Percentiles rank a stretch among this genome's conserved stretches.
These are phyloP conservation scores for Sequoiadendron giganteum DNA, from an alignment of 75 land plant genomes.

Conservation along the genomic window DNA sequence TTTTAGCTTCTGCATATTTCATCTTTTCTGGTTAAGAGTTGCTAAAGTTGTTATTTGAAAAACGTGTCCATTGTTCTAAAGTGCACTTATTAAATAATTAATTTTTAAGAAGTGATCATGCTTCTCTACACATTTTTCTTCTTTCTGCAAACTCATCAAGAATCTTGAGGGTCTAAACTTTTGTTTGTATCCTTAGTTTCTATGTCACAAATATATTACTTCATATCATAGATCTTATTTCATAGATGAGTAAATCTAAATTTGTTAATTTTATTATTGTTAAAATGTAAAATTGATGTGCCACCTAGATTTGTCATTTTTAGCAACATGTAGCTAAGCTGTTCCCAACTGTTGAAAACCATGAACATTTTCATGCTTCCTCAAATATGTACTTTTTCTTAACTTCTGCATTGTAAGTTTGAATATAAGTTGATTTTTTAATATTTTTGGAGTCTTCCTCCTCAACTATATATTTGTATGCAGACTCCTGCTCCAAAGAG, in stretches of 20 bases:
- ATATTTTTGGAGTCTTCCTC: background rate
- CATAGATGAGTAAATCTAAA: background rate
- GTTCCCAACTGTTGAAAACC: background rate
- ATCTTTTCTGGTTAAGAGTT: background rate
- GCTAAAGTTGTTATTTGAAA: background rate
- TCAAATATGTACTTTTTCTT: background rate
- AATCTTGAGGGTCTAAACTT: background rate
- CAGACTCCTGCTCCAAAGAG: conserved; percentile 93
- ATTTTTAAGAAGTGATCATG: background rate
- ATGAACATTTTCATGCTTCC: background rate
- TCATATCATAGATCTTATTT: background rate
- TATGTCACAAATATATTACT: background rate
- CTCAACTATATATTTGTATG: background rate
- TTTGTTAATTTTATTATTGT: background rate
- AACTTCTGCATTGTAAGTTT: background rate
- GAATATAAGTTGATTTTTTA: background rate
- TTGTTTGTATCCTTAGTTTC: background rate
- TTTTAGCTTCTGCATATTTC: background rate
- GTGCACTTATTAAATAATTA: background rate
- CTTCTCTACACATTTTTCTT: background rate
- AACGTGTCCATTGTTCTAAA: background rate
- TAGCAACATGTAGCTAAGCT: background rate
- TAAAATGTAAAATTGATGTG: background rate
- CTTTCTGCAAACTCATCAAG: background rate
- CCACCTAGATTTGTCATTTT: background rate